Percentiles rank a stretch among this genome's conserved stretches.
Evolutionary conservation across 2,329 filamentous ascomycete genomes (phyloP).

Genomic region (Colletotrichum sidae): DNA sequence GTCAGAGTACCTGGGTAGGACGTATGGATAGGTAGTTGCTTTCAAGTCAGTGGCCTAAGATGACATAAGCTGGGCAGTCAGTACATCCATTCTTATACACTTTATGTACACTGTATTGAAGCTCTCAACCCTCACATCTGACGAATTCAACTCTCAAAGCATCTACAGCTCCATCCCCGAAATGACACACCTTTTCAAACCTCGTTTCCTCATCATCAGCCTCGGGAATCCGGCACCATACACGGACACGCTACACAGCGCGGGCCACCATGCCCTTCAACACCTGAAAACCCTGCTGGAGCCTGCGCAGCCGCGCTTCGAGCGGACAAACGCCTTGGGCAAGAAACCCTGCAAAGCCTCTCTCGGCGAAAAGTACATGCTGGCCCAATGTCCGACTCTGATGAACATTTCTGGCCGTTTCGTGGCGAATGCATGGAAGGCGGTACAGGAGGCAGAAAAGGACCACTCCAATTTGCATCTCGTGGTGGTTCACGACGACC

Average conservation of each 20-base stretch:
- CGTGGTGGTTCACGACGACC: slow-evolving; percentile 88
- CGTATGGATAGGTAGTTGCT: no score
- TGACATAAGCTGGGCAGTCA: no score
- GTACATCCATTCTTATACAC: no score
- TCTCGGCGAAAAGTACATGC: slow-evolving; percentile 65
- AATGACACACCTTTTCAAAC: slow-evolving; percentile 37
- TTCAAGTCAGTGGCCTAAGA: no score
- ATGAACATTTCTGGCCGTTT: slow-evolving; percentile 90
- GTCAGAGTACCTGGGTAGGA: no score
- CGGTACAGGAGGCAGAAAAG: slow-evolving; percentile 58
- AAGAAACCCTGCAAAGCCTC: slow-evolving; percentile 65
- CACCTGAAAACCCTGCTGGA: slow-evolving; percentile 65
- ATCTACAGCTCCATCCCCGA: not conserved
- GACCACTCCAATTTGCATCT: slow-evolving; percentile 58
- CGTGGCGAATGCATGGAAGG: slow-evolving; percentile 73
- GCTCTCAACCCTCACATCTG: no score
- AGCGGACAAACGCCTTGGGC: slow-evolving; percentile 54
- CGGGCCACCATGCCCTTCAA: slow-evolving; percentile 82
- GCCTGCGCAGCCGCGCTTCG: slow-evolving; percentile 61
- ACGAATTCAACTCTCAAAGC: no score
- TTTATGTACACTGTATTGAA: no score
- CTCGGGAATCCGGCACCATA: slow-evolving; percentile 87
- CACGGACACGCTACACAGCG: slow-evolving; percentile 84
- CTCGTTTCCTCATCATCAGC: slow-evolving; percentile 81
- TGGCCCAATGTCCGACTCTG: slow-evolving; percentile 79